Percentiles rank a stretch among this genome's conserved stretches.
These are phyloP conservation scores for Gossypium longicalyx DNA, from an alignment of 345 rosid genomes.

Conservation along the genomic window DNA sequence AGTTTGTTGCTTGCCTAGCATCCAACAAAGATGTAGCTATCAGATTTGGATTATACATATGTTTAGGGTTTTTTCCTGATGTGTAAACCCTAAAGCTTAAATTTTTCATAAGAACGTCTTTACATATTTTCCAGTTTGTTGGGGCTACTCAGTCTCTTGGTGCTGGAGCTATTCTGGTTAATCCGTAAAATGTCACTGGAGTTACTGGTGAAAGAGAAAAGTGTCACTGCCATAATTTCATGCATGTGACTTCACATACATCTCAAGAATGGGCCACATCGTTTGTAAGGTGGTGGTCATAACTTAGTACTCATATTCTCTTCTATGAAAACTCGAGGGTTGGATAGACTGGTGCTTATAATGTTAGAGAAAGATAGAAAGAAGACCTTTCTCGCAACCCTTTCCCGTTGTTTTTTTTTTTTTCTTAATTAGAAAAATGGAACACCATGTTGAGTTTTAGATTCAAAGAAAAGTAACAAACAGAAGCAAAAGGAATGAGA, in stretches of 20 bases:
- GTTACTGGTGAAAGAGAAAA: conserved; percentile 54
- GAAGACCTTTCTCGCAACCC: neutral
- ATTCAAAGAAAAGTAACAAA: no score
- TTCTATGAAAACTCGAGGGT: neutral
- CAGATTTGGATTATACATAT: neutral
- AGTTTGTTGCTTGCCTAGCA: conserved; percentile 63
- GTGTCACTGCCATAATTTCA: conserved; percentile 46
- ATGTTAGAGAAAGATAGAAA: neutral
- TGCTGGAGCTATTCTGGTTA: conserved; percentile 54
- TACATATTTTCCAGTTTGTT: conserved; percentile 44
- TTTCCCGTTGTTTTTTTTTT: neutral
- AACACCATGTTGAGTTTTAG: no score
- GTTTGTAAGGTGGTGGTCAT: conserved; percentile 41
- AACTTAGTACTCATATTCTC: neutral
- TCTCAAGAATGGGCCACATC: conserved; percentile 68
- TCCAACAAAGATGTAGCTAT: conserved; percentile 35
- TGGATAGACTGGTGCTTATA: neutral
- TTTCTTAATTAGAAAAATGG: no score
- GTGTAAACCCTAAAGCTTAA: neutral
- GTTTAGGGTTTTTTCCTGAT: neutral
- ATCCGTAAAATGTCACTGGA: conserved; percentile 57
- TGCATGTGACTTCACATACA: conserved; percentile 55
- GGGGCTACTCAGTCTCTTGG: conserved; percentile 64
- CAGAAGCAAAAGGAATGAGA: no score
- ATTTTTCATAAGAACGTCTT: neutral